Evolutionary conservation across 2,329 filamentous ascomycete genomes (phyloP).

Genomic region (Corinectria fuckeliana): DNA sequence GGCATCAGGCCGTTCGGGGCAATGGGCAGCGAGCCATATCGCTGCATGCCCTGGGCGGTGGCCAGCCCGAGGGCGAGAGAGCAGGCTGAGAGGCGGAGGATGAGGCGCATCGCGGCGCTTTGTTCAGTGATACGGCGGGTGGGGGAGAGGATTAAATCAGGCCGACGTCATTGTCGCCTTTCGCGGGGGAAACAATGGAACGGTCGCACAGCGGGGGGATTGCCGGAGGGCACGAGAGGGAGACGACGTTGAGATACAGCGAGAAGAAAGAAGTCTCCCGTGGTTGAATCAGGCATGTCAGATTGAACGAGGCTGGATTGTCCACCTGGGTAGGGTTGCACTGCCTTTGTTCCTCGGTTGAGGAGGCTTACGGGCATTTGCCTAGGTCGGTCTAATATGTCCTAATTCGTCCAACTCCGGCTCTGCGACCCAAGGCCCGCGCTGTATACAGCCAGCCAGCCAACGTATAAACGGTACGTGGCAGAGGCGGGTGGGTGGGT

Average conservation of each 20-base stretch:
- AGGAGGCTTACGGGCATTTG: not conserved
- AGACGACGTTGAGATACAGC: not conserved
- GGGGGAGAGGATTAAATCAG: constrained; percentile 3
- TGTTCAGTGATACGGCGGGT: not conserved
- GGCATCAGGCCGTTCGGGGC: constrained; percentile 39
- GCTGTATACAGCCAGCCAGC: too few relatives aligned
- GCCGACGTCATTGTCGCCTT: constrained; percentile 3
- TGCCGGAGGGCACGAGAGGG: not conserved
- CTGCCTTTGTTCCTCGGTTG: not conserved
- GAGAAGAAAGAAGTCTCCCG: constrained; percentile 1
- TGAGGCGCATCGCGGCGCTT: constrained; percentile 29
- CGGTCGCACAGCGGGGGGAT: not conserved
- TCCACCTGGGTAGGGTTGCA: not conserved
- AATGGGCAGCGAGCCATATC: constrained; percentile 31
- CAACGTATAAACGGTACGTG: not conserved
- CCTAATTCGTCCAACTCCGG: not conserved
- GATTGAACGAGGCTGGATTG: constrained; percentile 11
- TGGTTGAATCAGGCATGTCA: constrained; percentile 23
- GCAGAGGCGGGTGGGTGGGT: not conserved
- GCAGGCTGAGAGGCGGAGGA: constrained; percentile 4
- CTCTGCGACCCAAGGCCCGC: too few relatives aligned
- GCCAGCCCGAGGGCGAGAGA: constrained; percentile 21
- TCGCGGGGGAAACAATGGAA: not conserved
- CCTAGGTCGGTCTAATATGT: constrained; percentile 9
- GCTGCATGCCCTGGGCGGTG: constrained; percentile 22